Evolutionary conservation across 2,329 filamentous ascomycete species (phyloP), one percentile per base, ranked within the genome.

Genomic region (Amphichorda felina): DNA sequence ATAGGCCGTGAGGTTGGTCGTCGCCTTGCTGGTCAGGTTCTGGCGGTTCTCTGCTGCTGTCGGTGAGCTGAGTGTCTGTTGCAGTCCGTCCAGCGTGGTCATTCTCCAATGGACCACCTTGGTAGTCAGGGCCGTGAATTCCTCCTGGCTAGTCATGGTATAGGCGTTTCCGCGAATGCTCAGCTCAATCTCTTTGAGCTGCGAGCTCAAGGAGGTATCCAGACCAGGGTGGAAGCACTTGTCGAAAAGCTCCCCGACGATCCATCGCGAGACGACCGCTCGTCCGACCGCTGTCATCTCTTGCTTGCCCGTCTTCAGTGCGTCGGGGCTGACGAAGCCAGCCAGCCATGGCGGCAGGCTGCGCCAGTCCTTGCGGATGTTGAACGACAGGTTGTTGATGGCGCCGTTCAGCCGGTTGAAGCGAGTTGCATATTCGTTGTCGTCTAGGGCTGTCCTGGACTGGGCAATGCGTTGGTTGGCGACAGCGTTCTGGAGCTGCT

Each of bases 211-310:
- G 8, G 68, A 67, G 0, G 74, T 67, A 35, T 95, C 86, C 10
- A 98, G 69, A 8, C 80, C 80, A 0, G 91, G 91, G 51, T 98
- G 91, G 61, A 98, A 96, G 57, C 82, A 88, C 36, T 80, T 79
- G 54, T 93, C 79, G 54, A 96, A 94, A 30, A 96, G 74, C 51
- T 94, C 85, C 32, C 94, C 85, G 17, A 89, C 79, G 5, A 98
- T 63, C 86, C 89, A 98, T 40, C 79, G 75, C 19, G 83, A 83
- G 46, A 98, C 87, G 43, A 88, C 77, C 10, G 89, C 87, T 36
- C 89, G 77, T 13, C 91, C 91, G 17, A 94, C 82, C 5, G 88
- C 88, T 6, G 87, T 96, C 91, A 98, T 98, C 58, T 98, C 91
- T 56, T 95, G 88, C 52, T 88, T 94, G 41, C 88, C 91, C 8